These are phyloP conservation scores for Primulina huaijiensis DNA, from an alignment of 257 asterid genomes.

Conservation along the genomic window DNA sequence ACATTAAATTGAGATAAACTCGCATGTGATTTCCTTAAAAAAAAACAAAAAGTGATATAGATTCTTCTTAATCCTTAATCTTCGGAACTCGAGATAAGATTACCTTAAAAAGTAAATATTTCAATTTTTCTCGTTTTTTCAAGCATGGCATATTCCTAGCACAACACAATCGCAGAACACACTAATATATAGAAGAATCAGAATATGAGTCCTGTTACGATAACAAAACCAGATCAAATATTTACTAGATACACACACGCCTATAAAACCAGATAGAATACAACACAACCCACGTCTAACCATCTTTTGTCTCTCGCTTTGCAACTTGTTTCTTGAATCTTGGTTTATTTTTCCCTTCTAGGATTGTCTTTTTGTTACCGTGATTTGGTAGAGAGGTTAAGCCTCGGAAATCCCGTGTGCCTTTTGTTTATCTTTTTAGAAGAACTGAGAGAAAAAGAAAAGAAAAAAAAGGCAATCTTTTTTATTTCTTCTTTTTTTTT, in stretches of 20 bases:
- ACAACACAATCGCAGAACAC: neutral
- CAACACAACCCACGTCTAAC: conserved; percentile 11
- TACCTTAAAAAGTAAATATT: neutral
- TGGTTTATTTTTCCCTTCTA: conserved; percentile 12
- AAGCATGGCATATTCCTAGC: conserved; percentile 25
- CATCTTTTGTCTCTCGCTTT: conserved; percentile 27
- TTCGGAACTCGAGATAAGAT: neutral
- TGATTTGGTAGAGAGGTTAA: conserved; percentile 31
- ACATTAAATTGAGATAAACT: too few species aligned
- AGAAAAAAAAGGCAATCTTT: conserved; percentile 5
- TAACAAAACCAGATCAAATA: too few species aligned
- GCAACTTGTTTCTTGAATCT: conserved; percentile 14
- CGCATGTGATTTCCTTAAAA: too few species aligned
- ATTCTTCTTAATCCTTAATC: neutral
- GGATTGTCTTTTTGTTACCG: conserved; percentile 35
- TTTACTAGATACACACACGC: neutral
- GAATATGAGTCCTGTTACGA: too few species aligned
- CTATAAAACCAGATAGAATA: conserved; percentile 14
- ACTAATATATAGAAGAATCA: too few species aligned
- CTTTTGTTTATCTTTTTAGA: conserved; percentile 15
- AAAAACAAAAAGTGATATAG: neutral
- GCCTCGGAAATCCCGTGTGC: conserved; percentile 43
- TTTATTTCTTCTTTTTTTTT: neutral
- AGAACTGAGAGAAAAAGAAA: neutral
- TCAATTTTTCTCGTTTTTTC: neutral